These are phyloP conservation scores for Neospermospora avenae DNA, from an alignment of 2,329 filamentous ascomycete genomes.

Conservation along the genomic window DNA sequence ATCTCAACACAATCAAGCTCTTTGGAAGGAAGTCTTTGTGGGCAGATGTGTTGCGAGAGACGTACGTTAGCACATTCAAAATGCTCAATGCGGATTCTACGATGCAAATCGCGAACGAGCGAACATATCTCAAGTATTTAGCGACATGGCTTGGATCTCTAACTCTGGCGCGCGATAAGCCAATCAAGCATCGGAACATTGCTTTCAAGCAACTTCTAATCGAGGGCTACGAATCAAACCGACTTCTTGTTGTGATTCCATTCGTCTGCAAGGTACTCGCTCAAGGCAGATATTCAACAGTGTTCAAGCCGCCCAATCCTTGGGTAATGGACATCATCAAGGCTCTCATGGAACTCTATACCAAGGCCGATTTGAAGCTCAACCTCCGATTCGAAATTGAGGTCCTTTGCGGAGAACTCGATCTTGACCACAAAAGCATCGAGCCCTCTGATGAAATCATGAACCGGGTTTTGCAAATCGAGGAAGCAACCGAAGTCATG, in stretches of 20 bases:
- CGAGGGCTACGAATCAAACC: constrained; percentile 89
- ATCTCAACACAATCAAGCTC: constrained; percentile 81
- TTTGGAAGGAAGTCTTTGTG: constrained; percentile 78
- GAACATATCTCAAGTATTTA: constrained; percentile 87
- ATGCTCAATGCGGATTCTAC: constrained; percentile 90
- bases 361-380: constrained; percentile 87
- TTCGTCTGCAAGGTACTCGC: constrained; percentile 96
- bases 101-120: constrained; percentile 77
- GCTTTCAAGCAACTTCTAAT: constrained; percentile 95
- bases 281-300: constrained; percentile 77
- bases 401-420: constrained; percentile 88
- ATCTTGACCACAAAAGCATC: constrained; percentile 88
- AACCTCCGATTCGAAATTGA: constrained; percentile 99
- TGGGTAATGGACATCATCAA: constrained; percentile 97
- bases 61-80: constrained; percentile 79
- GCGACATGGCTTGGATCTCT: constrained; percentile 91
- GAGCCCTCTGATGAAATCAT: constrained; percentile 84
- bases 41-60: constrained; percentile 88
- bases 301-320: constrained; percentile 93
- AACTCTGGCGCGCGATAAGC: constrained; percentile 89
- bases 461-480: constrained; percentile 62
- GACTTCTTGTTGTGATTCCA: constrained; percentile 87
- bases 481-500: constrained; percentile 54
- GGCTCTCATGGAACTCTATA: constrained; percentile 88
- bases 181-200: constrained; percentile 94